Base-by-base conservation (phyloP, 495 filamentous ascomycete genomes). In the Daldinia decipiens region DNA sequence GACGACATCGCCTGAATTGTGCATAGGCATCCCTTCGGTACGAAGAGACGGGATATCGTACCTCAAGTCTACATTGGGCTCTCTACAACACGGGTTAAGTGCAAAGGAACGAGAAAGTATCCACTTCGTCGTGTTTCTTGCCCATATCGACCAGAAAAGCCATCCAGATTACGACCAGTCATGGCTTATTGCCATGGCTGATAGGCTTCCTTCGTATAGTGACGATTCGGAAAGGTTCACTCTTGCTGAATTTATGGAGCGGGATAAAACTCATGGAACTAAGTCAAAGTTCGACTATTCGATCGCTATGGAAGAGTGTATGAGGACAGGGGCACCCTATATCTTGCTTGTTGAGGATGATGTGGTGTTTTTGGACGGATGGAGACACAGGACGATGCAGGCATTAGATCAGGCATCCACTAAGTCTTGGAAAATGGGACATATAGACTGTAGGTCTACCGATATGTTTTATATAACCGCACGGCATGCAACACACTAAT, bases 311-410 rank as follows among this genome's bases (percentile, higher is more conserved):
- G 77, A 84, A 58, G 79, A 78, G 8, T 89, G 86, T 73, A 73
- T 77, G 53, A 74, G 78, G 15, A 81, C 75, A 7, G 76, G 80
- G n/a, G 79, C 83, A 11, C 79, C 78, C 0, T 86, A 84, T 72
- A 82, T 87, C 38, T 70, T 82, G 31, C 84, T 88, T 60, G 73
- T 88, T 4, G 86, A 89, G 72, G 87, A 88, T 64, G 87, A 88
- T 58, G 81, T 83, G 4, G 78, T 89, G 8, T 84, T 84, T 50
- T 74, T 83, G 68, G 79, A 83, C 27, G 80, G 79, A 13, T 89
- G 87, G 87, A 84, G 81, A 65, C 72, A 78, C 9, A 77, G 81
- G 27, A 82, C 81, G 0, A 74, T 80, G 43, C 58, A 77, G 17
- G 84, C 79, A 8, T 59, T 88, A 31, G 66, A 76, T 19, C 65